Percentiles rank a stretch among this genome's conserved stretches.
Evolutionary conservation across 495 filamentous ascomycete genomes (phyloP).

Genomic region (Penicillium egyptiacum): DNA sequence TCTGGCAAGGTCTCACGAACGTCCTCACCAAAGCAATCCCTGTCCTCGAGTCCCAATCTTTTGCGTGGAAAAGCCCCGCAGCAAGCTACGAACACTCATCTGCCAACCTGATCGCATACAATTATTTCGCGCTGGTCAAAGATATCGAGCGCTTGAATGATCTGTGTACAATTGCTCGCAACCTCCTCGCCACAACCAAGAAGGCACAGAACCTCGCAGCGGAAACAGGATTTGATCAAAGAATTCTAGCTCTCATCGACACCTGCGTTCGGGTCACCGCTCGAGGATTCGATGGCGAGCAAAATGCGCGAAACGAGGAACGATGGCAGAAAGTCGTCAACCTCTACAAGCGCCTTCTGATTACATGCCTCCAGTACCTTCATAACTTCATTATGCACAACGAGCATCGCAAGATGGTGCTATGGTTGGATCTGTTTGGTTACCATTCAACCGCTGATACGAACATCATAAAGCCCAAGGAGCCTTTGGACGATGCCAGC

Average conservation of each 20-base stretch:
- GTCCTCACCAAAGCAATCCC: slow-evolving; percentile 61
- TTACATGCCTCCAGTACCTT: slow-evolving; percentile 84
- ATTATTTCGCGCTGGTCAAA: slow-evolving; percentile 70
- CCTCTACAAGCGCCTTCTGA: slow-evolving; percentile 79
- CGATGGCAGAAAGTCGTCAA: slow-evolving; percentile 75
- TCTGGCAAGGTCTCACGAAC: slow-evolving; percentile 68
- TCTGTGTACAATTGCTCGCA: slow-evolving; percentile 78
- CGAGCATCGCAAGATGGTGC: slow-evolving; percentile 83
- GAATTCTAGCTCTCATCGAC: slow-evolving; percentile 79
- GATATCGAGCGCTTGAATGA: slow-evolving; percentile 84
- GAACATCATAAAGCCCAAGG: slow-evolving; percentile 50
- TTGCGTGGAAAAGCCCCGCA: slow-evolving; percentile 57
- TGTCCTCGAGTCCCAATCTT: slow-evolving; percentile 62
- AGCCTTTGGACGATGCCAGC: slow-evolving; percentile 41
- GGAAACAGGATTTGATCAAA: slow-evolving; percentile 72
- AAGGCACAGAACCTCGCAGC: slow-evolving; percentile 85
- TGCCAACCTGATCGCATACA: slow-evolving; percentile 72
- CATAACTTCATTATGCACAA: slow-evolving; percentile 93
- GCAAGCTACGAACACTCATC: slow-evolving; percentile 57
- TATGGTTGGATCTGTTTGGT: slow-evolving; percentile 86
- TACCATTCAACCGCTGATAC: slow-evolving; percentile 56
- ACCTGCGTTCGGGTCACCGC: slow-evolving; percentile 86
- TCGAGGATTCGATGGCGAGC: slow-evolving; percentile 83
- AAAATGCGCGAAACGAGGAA: slow-evolving; percentile 61
- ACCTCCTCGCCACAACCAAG: slow-evolving; percentile 78